Evolutionary conservation across 257 asterid genomes (phyloP).

Genomic region (Petrea volubilis): DNA sequence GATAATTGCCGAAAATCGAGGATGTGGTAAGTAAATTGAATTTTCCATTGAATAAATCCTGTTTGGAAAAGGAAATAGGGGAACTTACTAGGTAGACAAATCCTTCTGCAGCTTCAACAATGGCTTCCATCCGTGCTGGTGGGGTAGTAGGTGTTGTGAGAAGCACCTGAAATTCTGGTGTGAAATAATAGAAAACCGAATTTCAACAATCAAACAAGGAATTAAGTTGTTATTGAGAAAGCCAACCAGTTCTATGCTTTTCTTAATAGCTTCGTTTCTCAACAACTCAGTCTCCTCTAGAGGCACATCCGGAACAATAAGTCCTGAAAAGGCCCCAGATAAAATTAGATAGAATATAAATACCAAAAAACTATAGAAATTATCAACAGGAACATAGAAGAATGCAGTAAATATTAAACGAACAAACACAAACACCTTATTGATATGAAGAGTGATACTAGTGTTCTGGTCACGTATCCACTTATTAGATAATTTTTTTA

Average conservation of each 20-base stretch:
- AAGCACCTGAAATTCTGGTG: conserved; percentile 56
- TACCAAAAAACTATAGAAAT: neutral
- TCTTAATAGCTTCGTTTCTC: conserved; percentile 70
- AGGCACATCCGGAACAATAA: conserved; percentile 91
- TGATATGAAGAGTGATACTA: neutral
- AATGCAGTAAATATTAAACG: neutral
- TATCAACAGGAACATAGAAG: neutral
- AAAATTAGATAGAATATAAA: conserved; percentile 3
- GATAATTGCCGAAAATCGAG: neutral
- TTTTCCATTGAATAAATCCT: neutral
- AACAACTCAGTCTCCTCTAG: conserved; percentile 82
- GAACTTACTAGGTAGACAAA: conserved; percentile 81
- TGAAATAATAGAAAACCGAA: conserved; percentile 14
- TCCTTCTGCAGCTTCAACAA: conserved; percentile 84
- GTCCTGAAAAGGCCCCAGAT: conserved; percentile 51
- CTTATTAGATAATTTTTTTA: neutral
- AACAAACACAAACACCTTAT: neutral
- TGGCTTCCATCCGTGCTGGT: conserved; percentile 64
- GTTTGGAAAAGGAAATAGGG: conserved; percentile 2
- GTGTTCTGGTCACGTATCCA: neutral
- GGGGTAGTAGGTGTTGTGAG: conserved; percentile 94
- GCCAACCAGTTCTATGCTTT: conserved; percentile 79
- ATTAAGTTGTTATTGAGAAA: conserved; percentile 12
- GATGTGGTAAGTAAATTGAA: conserved; percentile 1
- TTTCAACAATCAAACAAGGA: conserved; percentile 3